These are phyloP conservation scores for Whalleya microplaca DNA, from an alignment of 2,329 filamentous ascomycete genomes.

Conservation along the genomic window DNA sequence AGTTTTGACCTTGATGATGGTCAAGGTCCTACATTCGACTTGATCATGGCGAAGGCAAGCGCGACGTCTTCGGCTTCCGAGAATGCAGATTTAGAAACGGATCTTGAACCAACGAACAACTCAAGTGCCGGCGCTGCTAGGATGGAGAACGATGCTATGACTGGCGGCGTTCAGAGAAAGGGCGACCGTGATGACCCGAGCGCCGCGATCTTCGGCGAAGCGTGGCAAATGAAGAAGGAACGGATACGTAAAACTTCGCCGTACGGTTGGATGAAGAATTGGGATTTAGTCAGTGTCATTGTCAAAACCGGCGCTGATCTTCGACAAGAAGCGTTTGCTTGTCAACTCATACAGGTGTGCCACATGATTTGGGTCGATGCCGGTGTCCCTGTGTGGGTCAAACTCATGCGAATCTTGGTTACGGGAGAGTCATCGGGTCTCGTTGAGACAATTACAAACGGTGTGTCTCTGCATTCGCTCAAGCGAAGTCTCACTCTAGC, in stretches of 20 bases:
- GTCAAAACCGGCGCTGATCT: slow-evolving; percentile 85
- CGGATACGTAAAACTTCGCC: slow-evolving; percentile 82
- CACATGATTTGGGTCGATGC: slow-evolving; percentile 81
- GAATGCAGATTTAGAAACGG: slow-evolving; percentile 39
- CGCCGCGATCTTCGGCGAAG: slow-evolving; percentile 84
- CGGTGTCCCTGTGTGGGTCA: slow-evolving; percentile 80
- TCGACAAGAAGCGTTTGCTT: slow-evolving; percentile 84
- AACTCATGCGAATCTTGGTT: slow-evolving; percentile 84
- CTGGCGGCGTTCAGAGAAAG: slow-evolving; percentile 77
- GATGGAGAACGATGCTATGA: slow-evolving; percentile 91
- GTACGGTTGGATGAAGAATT: slow-evolving; percentile 88
- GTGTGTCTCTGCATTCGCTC: slow-evolving; percentile 83
- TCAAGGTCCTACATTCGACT: slow-evolving; percentile 77
- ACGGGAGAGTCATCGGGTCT: slow-evolving; percentile 83
- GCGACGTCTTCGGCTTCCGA: slow-evolving; percentile 48
- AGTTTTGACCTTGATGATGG: slow-evolving; percentile 77
- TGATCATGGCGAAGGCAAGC: slow-evolving; percentile 76
- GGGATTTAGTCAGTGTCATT: slow-evolving; percentile 85
- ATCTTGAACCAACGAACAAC: slow-evolving; percentile 59
- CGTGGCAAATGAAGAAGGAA: slow-evolving; percentile 83
- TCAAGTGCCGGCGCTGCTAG: slow-evolving; percentile 75
- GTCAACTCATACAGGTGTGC: slow-evolving; percentile 81
- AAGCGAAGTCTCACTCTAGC: slow-evolving; percentile 81
- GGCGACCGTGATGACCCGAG: slow-evolving; percentile 85
- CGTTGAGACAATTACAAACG: slow-evolving; percentile 87